Evolutionary conservation across 441 rosid species (phyloP).

Genomic region (Hura crepitans): DNA sequence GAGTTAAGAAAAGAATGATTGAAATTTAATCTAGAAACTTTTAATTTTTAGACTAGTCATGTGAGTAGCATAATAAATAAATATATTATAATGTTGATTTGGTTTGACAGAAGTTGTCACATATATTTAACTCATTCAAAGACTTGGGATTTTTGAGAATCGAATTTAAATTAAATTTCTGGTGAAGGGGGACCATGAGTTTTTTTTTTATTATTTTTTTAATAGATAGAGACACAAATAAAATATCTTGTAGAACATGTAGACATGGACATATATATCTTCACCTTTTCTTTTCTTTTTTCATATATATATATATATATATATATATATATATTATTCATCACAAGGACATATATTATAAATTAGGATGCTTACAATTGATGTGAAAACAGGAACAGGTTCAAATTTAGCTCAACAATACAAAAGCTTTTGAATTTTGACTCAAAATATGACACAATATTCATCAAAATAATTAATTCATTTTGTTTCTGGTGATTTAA

Average conservation of each 20-base stretch:
- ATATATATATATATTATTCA: no score
- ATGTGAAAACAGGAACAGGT: background rate
- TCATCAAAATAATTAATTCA: background rate
- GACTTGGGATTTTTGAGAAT: background rate
- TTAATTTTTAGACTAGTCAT: background rate
- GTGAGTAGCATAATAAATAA: conserved; percentile 4
- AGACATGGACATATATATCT: no score
- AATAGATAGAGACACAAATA: background rate
- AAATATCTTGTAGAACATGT: no score
- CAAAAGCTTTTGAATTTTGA: background rate
- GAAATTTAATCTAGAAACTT: no score
- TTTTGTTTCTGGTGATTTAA: background rate
- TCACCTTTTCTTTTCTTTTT: no score
- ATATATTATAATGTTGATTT: background rate
- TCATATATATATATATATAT: no score
- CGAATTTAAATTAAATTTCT: background rate
- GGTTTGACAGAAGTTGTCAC: background rate
- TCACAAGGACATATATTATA: background rate
- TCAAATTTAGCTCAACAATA: background rate
- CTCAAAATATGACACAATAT: background rate
- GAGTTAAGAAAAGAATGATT: no score
- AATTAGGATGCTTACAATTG: no score
- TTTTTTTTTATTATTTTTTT: background rate
- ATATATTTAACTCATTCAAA: background rate
- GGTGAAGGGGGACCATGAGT: background rate